These are phyloP conservation scores for Gypsophila paniculata DNA, from an alignment of 179 eudicot species.

Conservation along the genomic window DNA sequence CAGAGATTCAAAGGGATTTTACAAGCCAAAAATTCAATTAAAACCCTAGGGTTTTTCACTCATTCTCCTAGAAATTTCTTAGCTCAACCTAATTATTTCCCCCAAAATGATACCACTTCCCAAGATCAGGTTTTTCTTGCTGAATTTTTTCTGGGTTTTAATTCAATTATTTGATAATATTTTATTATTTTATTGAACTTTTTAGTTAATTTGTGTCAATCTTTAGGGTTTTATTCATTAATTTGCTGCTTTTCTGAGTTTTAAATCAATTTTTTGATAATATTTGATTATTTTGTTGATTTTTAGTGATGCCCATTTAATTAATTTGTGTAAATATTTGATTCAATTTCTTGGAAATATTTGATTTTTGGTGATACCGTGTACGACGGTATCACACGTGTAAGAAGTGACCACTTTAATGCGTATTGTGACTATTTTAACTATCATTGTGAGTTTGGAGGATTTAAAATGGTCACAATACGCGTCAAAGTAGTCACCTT, in stretches of 20 bases:
- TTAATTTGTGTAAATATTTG: too few relatives aligned
- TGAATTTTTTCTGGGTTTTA: not conserved
- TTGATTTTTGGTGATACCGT: too few relatives aligned
- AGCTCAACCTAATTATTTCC: constrained; percentile 48
- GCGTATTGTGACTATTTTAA: too few relatives aligned
- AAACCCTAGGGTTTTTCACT: constrained; percentile 30
- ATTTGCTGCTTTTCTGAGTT: not conserved
- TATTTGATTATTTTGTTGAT: too few relatives aligned
- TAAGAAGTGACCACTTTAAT: too few relatives aligned
- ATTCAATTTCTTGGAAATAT: too few relatives aligned
- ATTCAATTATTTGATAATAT: constrained; percentile 1
- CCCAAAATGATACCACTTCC: constrained; percentile 41
- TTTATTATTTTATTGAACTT: not conserved
- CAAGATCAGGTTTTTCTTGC: constrained; percentile 51
- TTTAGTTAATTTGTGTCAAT: constrained; percentile 17
- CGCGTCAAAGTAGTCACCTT: too few relatives aligned
- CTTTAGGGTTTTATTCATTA: constrained; percentile 42
- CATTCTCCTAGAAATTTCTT: constrained; percentile 33
- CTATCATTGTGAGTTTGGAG: too few relatives aligned
- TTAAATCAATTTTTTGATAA: not conserved
- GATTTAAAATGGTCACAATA: too few relatives aligned
- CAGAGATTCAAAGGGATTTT: constrained; percentile 50
- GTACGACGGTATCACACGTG: too few relatives aligned
- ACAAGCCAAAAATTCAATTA: constrained; percentile 34
- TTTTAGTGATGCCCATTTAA: constrained; percentile 5